Percentiles rank a stretch among this genome's conserved stretches.
Evolutionary conservation across 352 stramenopile species (phyloP).

Genomic region (Phytophthora pluvialis): DNA sequence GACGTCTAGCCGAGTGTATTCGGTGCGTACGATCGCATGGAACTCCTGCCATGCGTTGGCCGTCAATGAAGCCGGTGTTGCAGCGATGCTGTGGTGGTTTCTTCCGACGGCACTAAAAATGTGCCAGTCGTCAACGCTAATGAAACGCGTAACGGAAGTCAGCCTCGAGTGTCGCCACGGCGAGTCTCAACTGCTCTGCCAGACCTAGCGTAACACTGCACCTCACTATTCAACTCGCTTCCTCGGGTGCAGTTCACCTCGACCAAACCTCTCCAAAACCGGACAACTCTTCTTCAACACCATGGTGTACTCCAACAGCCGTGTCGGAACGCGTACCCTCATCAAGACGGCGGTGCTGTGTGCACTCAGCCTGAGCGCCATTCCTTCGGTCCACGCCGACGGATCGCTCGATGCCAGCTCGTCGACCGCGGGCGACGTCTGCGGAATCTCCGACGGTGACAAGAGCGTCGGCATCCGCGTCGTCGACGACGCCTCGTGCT

Average conservation of each 20-base stretch:
- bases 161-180: constrained; percentile 1
- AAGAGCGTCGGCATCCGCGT: constrained; percentile 38
- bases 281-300: constrained; percentile 11
- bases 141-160: constrained; percentile 29
- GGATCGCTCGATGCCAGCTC: constrained; percentile 15
- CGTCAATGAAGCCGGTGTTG: constrained; percentile 26
- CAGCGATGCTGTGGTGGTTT: constrained; percentile 14
- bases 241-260: constrained; percentile 23
- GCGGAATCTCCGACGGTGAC: constrained; percentile 42
- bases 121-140: constrained; percentile 14
- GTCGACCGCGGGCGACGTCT: constrained; percentile 16
- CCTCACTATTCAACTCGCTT: constrained; percentile 34
- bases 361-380: constrained; percentile 27
- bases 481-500: constrained; percentile 36
- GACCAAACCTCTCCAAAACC: constrained; percentile 11
- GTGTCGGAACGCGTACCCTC: constrained; percentile 24
- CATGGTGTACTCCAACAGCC: constrained; percentile 37
- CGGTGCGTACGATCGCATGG: constrained; percentile 16
- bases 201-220: neutral
- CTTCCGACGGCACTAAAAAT: constrained; percentile 23
- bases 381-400: constrained; percentile 13
- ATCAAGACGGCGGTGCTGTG: constrained; percentile 37
- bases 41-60: constrained; percentile 15
- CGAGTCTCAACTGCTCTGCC: neutral
- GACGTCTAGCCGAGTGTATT: constrained; percentile 3